Base-by-base conservation (phyloP, 2,329 filamentous ascomycete species). In the Trichothecium sympodiale region DNA sequence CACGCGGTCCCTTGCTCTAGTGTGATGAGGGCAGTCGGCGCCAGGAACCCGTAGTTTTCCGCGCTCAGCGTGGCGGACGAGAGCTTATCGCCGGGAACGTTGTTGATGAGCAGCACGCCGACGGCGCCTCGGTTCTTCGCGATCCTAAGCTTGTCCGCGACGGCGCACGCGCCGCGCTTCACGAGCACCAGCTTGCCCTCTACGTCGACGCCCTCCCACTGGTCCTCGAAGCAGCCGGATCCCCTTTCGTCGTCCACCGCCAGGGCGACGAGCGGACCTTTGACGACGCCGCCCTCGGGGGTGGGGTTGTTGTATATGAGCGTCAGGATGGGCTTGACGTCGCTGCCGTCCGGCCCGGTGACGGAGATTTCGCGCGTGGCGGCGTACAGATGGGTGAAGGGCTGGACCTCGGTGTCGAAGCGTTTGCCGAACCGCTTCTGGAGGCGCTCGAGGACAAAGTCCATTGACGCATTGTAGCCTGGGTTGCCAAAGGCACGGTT, bases 31-130 rank as follows among this genome's bases (percentile, higher is more conserved):
- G 51, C 60, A 5, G 59, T 54, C 8, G 62, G 57, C 8, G 57
- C 50, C 4, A 62, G 46, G 14, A 49, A 44, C 7, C 52, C 51
- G 18, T 54, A 41, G 45, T 57, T 61, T 43, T 56, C 54, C 1
- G 58, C 59, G 14, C 67, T 64, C 3, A 81, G 61, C 0, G 74
- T 79, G 7, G 71, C 75, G 17, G 59, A 55, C 2, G 64, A 52
- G 4, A 59, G 50, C n/a, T 41, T 35, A 8, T 48, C 43, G 1
- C 71, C 74, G 0, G 65, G 56, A 3, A 56, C 60, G 42, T 80
- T 76, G 62, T 83, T 74, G 51, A 77, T 80, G 34, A 83, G 62
- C 20, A 83, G 54, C 1, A 68, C 62, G 29, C 54, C 63, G 2
- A 59, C 29, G 3, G 63, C 65, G 29, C 63, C 64, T 8, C 58